Evolutionary conservation across 345 rosid species (phyloP), one percentile per base, ranked within the genome.

Genomic region (Camelina sativa): DNA sequence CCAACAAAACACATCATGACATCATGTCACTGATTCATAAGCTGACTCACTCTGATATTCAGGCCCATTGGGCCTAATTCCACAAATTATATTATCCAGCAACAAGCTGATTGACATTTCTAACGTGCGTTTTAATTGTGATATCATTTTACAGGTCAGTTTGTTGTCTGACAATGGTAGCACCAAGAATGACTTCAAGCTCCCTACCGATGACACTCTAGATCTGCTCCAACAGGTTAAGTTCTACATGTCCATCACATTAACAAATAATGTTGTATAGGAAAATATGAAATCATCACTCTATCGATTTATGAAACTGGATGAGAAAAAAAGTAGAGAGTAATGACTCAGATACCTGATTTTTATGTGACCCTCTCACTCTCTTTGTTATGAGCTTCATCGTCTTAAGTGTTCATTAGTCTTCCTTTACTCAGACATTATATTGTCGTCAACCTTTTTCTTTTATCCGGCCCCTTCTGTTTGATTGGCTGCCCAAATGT

Each of bases 131-230:
- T 28, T 28, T 4, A 28, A 28, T 28, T 28, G 30, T 28, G 30
- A 28, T 28, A 25, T 61, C 28, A 5, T 59, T n/a, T 51, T 59
- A 13, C 59, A 88, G 93, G 91, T 86, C 53, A 85, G 89, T 57
- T 85, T 88, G 82, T 75, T 89, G 79, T 83, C 93, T 80, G 91
- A 84, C 58, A 85, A 71, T 78, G 91, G 91, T 16, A 77, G 72
- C 41, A 86, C 93, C 60, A 88, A 88, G 84, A 89, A 86, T 82
- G 93, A 85, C 52, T 86, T 88, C 63, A 88, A 80, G 86, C 91
- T 86, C 69, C 93, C 89, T 69, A 85, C 86, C 2, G 93, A 85
- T 80, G 93, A 85, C 0, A 65, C 1, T 83, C 87, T 89, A 69
- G n/a, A n/a, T 83, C 87, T 89, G 70, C 88, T 85, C 17, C 28